Percentiles rank a stretch among this genome's conserved stretches.
Evolutionary conservation across 352 stramenopile species (phyloP).

Genomic region (Globisporangium nunn): DNA sequence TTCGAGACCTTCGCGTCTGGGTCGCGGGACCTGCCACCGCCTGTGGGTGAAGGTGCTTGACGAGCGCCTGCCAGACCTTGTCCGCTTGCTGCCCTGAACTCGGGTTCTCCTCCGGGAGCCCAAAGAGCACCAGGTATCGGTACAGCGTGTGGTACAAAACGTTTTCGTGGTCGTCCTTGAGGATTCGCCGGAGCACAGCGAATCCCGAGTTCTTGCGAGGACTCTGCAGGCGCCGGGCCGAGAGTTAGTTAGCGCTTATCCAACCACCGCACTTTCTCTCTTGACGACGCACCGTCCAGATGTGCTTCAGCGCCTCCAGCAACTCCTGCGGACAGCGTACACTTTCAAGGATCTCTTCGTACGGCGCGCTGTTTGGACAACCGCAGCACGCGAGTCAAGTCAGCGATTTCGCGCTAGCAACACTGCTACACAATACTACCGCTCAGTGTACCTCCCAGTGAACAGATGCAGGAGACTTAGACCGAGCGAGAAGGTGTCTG

Average conservation of each 20-base stretch:
- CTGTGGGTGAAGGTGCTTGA: slow-evolving; percentile 57
- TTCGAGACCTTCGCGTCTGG: slow-evolving; percentile 9
- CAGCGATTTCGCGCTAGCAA: too few relatives aligned
- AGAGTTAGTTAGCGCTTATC: background rate
- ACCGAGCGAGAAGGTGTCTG: slow-evolving; percentile 94
- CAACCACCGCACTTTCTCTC: background rate
- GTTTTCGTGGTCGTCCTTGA: slow-evolving; percentile 61
- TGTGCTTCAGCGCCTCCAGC: slow-evolving; percentile 65
- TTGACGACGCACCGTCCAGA: slow-evolving; percentile 78
- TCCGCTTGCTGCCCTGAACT: slow-evolving; percentile 19
- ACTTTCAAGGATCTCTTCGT: slow-evolving; percentile 96
- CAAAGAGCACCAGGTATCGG: slow-evolving; percentile 94
- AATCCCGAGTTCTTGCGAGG: slow-evolving; percentile 52
- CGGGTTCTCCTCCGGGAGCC: slow-evolving; percentile 65
- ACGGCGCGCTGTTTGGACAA: slow-evolving; percentile 69
- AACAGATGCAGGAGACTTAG: slow-evolving; percentile 96
- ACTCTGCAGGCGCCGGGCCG: slow-evolving; percentile 16
- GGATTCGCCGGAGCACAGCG: slow-evolving; percentile 54
- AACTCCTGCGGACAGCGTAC: slow-evolving; percentile 88
- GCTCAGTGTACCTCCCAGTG: slow-evolving; percentile 75
- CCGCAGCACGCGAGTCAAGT: too few relatives aligned
- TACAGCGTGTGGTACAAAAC: slow-evolving; percentile 95
- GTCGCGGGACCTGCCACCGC: slow-evolving; percentile 4
- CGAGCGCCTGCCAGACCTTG: slow-evolving; percentile 49
- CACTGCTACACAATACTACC: background rate